A percentile compares a stretch with the other conserved stretches of the same genome.
Evolutionary conservation across 345 rosid genomes (phyloP).

Genomic region (Hibiscus tridactylites): DNA sequence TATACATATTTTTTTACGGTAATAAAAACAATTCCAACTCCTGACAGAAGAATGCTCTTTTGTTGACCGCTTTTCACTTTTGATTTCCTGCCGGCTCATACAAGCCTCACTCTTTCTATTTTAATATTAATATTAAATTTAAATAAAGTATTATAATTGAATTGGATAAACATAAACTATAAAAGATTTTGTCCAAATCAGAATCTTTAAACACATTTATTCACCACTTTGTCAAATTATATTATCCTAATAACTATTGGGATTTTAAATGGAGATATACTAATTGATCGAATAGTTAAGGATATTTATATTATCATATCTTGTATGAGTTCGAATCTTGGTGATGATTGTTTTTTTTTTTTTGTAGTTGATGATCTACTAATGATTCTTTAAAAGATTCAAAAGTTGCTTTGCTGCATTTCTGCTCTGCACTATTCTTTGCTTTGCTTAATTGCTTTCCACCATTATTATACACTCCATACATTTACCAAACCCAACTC

Average conservation of each 20-base stretch:
- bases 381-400: slow-evolving; percentile 43
- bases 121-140: too few species aligned
- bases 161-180: too few species aligned
- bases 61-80: slow-evolving; percentile 28
- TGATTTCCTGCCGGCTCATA: slow-evolving; percentile 17
- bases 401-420: slow-evolving; percentile 14
- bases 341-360: neutral
- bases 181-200: too few species aligned
- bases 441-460: slow-evolving; percentile 6
- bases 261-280: too few species aligned
- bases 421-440: neutral
- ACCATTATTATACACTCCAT: slow-evolving; percentile 8
- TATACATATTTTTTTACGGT: neutral
- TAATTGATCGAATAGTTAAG: too few species aligned
- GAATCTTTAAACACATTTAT: too few species aligned
- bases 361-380: slow-evolving; percentile 24
- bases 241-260: too few species aligned
- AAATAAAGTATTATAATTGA: too few species aligned
- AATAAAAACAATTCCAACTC: slow-evolving; percentile 2
- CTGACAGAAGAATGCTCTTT: slow-evolving; percentile 26
- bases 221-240: too few species aligned
- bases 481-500: neutral
- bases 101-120: slow-evolving; percentile 6
- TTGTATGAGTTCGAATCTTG: too few species aligned
- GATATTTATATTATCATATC: too few species aligned